Conservation (phyloP, 2,329 filamentous ascomycete genomes). For the Botrytis cinerea region DNA sequence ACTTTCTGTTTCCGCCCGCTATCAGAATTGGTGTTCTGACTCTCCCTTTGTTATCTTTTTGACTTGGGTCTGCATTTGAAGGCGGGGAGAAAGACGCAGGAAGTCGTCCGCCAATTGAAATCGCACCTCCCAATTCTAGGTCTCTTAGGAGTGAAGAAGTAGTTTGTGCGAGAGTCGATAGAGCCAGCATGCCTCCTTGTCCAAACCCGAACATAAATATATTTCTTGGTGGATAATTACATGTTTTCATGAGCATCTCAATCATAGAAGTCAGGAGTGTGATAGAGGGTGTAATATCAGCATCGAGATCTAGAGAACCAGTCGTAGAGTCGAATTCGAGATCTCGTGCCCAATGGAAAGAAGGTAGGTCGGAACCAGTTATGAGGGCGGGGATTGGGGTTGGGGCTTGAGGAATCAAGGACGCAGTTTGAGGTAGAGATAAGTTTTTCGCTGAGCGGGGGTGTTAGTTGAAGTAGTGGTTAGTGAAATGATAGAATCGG, state of each 20-base stretch:
- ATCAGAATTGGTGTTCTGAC: conserved; percentile 64
- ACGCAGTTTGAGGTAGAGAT: conserved; percentile 64
- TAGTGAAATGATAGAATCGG: background rate
- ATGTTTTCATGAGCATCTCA: conserved; percentile 49
- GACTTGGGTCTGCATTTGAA: background rate
- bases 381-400: conserved; percentile 57
- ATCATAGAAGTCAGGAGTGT: conserved; percentile 49
- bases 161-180: conserved; percentile 44
- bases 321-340: conserved; percentile 55
- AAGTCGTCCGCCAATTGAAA: conserved; percentile 64
- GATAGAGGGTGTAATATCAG: conserved; percentile 50
- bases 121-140: conserved; percentile 56
- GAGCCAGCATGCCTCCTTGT: conserved; percentile 58
- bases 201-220: conserved; percentile 58
- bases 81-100: conserved; percentile 40
- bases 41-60: conserved; percentile 50
- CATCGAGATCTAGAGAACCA: conserved; percentile 56
- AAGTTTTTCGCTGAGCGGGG: conserved; percentile 49
- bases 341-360: conserved; percentile 63
- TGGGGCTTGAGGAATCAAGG: conserved; percentile 62
- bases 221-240: conserved; percentile 51
- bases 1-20: conserved; percentile 55
- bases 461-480: background rate
- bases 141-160: background rate
- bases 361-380: conserved; percentile 35